Percentiles rank a stretch among this genome's conserved stretches.
Evolutionary conservation across 1,139 yeast species (phyloP).

Genomic region (Kluyveromyces sp.): DNA sequence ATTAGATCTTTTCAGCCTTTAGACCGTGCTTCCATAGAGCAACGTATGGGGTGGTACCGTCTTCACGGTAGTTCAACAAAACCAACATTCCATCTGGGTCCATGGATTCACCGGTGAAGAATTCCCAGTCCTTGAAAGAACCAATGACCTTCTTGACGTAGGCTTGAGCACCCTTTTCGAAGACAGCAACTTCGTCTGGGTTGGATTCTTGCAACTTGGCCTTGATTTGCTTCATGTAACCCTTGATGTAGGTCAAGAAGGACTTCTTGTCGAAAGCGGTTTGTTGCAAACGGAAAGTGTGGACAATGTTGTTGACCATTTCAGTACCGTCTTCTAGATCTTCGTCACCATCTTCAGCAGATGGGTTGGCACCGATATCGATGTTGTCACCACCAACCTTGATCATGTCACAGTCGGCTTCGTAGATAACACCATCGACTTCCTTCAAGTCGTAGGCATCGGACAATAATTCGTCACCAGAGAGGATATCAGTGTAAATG

Average conservation of each 20-base stretch:
- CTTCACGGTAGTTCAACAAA: conserved; percentile 99
- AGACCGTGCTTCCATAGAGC: conserved; percentile 99
- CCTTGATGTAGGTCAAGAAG: conserved; percentile 90
- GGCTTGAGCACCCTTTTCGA: conserved; percentile 94
- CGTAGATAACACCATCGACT: conserved; percentile 89
- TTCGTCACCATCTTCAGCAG: conserved; percentile 89
- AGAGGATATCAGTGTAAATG: conserved; percentile 62
- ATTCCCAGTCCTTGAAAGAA: conserved; percentile 97
- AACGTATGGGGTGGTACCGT: conserved; percentile 95
- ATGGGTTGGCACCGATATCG: conserved; percentile 99
- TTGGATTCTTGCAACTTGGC: conserved; percentile 75
- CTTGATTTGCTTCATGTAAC: conserved; percentile 96
- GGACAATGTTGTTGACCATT: conserved; percentile 94
- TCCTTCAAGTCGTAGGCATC: conserved; percentile 87
- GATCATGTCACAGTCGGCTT: conserved; percentile 94
- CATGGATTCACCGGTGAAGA: conserved; percentile 99
- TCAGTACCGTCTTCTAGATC: conserved; percentile 78
- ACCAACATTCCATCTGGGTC: conserved; percentile 99
- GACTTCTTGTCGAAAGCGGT: conserved; percentile 97
- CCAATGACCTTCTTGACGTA: conserved; percentile 93
- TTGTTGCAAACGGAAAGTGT: conserved; percentile 96
- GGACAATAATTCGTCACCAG: conserved; percentile 94
- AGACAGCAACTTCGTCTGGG: conserved; percentile 79
- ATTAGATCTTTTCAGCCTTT: conserved; percentile 77
- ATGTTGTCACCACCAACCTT: conserved; percentile 82